Base-by-base conservation (phyloP, 192 early-diverging fungal species). In the Allomyces macrogynus region DNA sequence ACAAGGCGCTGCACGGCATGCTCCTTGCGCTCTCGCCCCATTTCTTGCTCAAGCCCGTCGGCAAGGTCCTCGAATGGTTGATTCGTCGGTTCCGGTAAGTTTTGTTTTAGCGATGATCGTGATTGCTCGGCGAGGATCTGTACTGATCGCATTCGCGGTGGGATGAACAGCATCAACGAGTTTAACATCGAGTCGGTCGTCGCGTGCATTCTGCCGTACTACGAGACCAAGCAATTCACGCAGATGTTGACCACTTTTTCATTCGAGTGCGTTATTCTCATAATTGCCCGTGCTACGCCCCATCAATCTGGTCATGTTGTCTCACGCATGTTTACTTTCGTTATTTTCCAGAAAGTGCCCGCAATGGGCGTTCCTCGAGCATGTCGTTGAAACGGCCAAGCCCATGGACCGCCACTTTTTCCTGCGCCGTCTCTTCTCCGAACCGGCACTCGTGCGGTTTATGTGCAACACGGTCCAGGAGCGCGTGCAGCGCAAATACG, bases 31-130 rank as follows among this genome's bases (percentile, higher is more conserved):
- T 96, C 22, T 90, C 89, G 8, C 91, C 89, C 10, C 84, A 90
- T 69, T 90, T 93, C 67, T 71, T 93, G 61, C 74, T 87, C n/a
- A 82, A 85, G 65, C 82, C 87, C n/a, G 76, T 90, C 0, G 85
- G 88, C 66, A 93, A 94, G 70, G 86, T 84, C 0, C 70, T 96
- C 20, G 95, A 98, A 71, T 98, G 92, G 89, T 79, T 98, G 42
- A 75, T 96, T 18, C 82, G 92, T 40, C 80, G 90, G 62, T 84
- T 80, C 75, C 74, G 84, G 32, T 40, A 40, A 40, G 3, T 7
- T 7, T 8, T 23, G 3, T 10, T 61, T 9, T 3, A 0, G 24
- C 61, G 23, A 66, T 4, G 32, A 11, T 18, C 44, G 27, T 23
- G 25, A 32, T 24, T 32, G 1, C 7, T n/a, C n/a, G n/a, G n/a